Percentiles rank a stretch among this genome's conserved stretches.
phyloP scores from a whole-genome alignment of 257 asterid genomes.

The Apocynum venetum region DNA sequence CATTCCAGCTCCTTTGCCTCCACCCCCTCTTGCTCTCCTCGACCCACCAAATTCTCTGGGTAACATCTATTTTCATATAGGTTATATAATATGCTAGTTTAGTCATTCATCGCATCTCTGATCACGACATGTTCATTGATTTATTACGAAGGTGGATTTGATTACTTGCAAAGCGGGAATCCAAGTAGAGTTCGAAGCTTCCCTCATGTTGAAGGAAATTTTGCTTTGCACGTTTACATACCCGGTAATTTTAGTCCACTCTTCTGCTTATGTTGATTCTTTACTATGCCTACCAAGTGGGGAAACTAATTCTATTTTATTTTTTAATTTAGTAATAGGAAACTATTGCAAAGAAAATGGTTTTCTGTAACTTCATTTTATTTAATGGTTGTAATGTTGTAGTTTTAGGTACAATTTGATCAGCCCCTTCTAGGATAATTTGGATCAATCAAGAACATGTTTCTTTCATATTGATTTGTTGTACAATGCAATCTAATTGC shows the following conservation, averaged over 20 bases:
- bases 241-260: constrained; percentile 51
- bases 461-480: neutral
- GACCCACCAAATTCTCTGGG: constrained; percentile 56
- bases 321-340: neutral
- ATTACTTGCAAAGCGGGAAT: constrained; percentile 29
- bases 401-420: neutral
- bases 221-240: constrained; percentile 81
- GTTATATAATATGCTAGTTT: neutral
- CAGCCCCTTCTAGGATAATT: neutral
- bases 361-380: neutral
- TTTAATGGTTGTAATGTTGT: neutral
- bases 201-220: constrained; percentile 91
- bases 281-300: neutral
- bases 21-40: constrained; percentile 75
- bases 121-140: constrained; percentile 33
- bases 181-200: constrained; percentile 70
- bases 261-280: constrained; percentile 2
- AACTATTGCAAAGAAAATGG: neutral
- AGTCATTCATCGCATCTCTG: constrained; percentile 4
- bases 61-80: neutral
- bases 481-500: neutral
- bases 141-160: constrained; percentile 41
- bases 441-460: neutral
- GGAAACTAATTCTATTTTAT: neutral
- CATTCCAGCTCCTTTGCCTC: constrained; percentile 49